These are phyloP conservation scores for Fonsecaea pugnacius DNA, from an alignment of 2,329 filamentous ascomycete species.

Conservation along the genomic window DNA sequence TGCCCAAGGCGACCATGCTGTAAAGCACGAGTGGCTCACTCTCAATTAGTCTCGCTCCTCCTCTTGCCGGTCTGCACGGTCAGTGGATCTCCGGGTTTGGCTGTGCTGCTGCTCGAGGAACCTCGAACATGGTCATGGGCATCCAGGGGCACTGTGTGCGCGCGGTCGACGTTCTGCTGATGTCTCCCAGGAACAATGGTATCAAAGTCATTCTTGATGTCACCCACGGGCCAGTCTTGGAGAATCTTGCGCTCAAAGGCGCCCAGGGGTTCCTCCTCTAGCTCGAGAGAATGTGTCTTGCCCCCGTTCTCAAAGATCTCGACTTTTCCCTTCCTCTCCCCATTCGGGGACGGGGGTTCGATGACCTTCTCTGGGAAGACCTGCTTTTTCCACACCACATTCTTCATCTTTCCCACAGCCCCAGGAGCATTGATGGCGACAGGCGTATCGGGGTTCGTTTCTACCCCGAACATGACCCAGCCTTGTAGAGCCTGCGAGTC, in stretches of 20 bases:
- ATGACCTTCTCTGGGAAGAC: conserved; percentile 18
- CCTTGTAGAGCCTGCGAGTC: conserved; percentile 47
- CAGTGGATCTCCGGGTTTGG: conserved; percentile 12
- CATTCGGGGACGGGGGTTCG: not conserved
- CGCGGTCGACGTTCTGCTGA: conserved; percentile 14
- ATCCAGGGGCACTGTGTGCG: conserved; percentile 12
- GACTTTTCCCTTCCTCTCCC: conserved; percentile 12
- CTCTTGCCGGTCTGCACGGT: conserved; percentile 21
- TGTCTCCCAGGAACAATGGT: conserved; percentile 23
- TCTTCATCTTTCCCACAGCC: conserved; percentile 33
- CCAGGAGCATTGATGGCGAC: conserved; percentile 31
- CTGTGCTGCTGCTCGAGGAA: not conserved
- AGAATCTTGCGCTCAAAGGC: conserved; percentile 33
- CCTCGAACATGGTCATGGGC: conserved; percentile 2
- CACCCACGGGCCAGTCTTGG: conserved; percentile 29
- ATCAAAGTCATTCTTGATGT: conserved; percentile 31
- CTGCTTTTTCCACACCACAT: conserved; percentile 36
- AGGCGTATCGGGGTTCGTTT: conserved; percentile 35
- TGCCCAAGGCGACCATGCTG: not conserved
- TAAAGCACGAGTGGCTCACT: not conserved
- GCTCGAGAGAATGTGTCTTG: conserved; percentile 24
- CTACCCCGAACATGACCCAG: conserved; percentile 31
- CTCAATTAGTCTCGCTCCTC: conserved; percentile 22
- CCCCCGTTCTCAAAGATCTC: conserved; percentile 11
- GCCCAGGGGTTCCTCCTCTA: conserved; percentile 35